Percentiles rank a stretch among this genome's conserved stretches.
These are phyloP conservation scores for Corymbia maculata DNA, from an alignment of 345 rosid genomes.

Conservation along the genomic window DNA sequence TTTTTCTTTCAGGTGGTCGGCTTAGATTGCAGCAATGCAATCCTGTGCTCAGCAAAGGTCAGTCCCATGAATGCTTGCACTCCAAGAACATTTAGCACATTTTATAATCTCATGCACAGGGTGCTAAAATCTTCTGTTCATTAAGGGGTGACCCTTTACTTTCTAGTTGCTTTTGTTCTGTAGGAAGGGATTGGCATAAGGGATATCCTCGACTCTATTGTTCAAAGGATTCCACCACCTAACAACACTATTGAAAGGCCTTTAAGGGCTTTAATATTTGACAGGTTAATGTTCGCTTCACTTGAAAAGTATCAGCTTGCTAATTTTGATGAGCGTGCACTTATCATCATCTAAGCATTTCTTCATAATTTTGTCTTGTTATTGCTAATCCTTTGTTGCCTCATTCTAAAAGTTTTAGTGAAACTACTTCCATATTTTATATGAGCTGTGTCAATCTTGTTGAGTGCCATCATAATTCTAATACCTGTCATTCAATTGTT, in stretches of 20 bases:
- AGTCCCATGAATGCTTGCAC: not conserved
- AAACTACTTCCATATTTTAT: not conserved
- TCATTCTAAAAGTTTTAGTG: not conserved
- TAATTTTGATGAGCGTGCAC: not conserved
- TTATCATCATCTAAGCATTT: not conserved
- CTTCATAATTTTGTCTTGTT: not conserved
- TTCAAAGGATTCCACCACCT: slow-evolving; percentile 79
- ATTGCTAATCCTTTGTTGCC: not conserved
- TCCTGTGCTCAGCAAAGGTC: slow-evolving; percentile 98
- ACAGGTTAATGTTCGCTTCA: slow-evolving; percentile 37
- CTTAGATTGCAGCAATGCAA: slow-evolving; percentile 89
- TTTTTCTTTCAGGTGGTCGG: slow-evolving; percentile 58
- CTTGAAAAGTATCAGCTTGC: not conserved
- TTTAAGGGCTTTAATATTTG: slow-evolving; percentile 86
- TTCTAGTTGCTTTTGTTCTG: not conserved
- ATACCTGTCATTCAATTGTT: not conserved
- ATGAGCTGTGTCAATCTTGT: not conserved
- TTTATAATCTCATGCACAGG: not conserved
- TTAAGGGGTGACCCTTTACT: not conserved
- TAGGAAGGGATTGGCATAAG: slow-evolving; percentile 91
- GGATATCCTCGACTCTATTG: slow-evolving; percentile 76
- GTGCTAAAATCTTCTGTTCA: not conserved
- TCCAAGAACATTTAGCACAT: not conserved
- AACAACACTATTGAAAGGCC: slow-evolving; percentile 48
- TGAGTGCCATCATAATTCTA: not conserved